Conservation (phyloP, 2,329 filamentous ascomycete species). For the Fusarium coffeatum region DNA sequence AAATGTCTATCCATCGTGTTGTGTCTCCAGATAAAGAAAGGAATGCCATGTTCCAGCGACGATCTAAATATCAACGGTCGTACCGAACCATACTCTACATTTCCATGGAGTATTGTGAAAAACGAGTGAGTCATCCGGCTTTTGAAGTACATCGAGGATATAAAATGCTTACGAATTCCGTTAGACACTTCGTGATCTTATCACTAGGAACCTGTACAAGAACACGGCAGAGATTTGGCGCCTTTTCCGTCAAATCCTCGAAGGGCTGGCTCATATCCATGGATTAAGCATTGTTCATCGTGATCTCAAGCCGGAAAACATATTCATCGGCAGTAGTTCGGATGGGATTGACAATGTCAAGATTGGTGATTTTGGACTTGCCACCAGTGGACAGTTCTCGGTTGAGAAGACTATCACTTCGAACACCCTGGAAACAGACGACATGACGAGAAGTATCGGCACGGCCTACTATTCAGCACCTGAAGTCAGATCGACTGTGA, state of each 20-base stretch:
- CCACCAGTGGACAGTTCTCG: constrained; percentile 85
- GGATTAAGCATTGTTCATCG: constrained; percentile 92
- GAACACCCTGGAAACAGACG: constrained; percentile 60
- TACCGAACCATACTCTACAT: constrained; percentile 88
- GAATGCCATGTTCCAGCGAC: constrained; percentile 45
- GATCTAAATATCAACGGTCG: constrained; percentile 60
- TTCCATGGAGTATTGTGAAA: constrained; percentile 99
- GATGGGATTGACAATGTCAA: constrained; percentile 90
- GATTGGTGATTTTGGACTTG: constrained; percentile 95
- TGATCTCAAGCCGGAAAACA: constrained; percentile 96
- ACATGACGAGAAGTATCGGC: constrained; percentile 77
- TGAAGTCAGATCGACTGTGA: constrained; percentile 81
- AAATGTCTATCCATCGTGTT: constrained; percentile 44
- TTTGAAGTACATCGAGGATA: no score
- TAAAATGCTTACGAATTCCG: constrained; percentile 15
- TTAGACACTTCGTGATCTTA: constrained; percentile 85
- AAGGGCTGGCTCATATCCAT: constrained; percentile 76
- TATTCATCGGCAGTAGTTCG: constrained; percentile 79
- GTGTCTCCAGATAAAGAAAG: constrained; percentile 50
- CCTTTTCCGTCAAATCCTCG: constrained; percentile 88
- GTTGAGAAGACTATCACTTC: constrained; percentile 63
- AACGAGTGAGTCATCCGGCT: constrained; percentile 66
- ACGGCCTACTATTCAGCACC: constrained; percentile 95
- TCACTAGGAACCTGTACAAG: constrained; percentile 78
- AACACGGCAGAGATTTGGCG: constrained; percentile 86